These are phyloP conservation scores for Nicotiana benthamiana DNA, from an alignment of 257 asterid genomes.

Conservation along the genomic window DNA sequence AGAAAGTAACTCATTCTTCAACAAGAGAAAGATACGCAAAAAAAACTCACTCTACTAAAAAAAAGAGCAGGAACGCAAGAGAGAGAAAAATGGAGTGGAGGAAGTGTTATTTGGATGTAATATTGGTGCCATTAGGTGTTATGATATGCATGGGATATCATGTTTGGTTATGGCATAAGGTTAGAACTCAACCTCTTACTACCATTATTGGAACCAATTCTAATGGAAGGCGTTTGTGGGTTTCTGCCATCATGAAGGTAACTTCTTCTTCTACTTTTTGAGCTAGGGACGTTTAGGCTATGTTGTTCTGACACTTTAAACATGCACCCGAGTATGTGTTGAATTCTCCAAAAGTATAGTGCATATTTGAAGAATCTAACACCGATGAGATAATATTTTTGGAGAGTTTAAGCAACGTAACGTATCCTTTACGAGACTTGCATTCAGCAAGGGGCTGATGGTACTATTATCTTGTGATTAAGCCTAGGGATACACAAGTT, in stretches of 20 bases:
- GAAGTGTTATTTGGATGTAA: slow-evolving; percentile 61
- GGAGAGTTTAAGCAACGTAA: no score
- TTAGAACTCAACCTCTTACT: slow-evolving; percentile 54
- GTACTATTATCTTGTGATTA: no score
- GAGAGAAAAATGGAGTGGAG: slow-evolving; percentile 72
- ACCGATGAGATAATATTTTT: no score
- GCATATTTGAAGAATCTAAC: no score
- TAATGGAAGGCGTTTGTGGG: slow-evolving; percentile 83
- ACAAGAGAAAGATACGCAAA: neutral
- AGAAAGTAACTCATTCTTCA: neutral
- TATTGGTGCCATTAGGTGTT: slow-evolving; percentile 65
- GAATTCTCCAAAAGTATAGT: no score
- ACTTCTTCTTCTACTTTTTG: neutral
- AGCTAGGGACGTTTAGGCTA: neutral
- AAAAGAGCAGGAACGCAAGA: neutral
- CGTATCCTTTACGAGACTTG: no score
- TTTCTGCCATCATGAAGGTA: slow-evolving; percentile 85
- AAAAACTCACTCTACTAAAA: neutral
- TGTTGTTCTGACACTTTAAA: no score
- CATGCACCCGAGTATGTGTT: no score
- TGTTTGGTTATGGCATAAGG: slow-evolving; percentile 64
- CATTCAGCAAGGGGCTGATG: no score
- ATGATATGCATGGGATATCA: slow-evolving; percentile 57
- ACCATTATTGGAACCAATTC: slow-evolving; percentile 79
- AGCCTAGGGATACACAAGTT: neutral